These are phyloP conservation scores for Astragalus glycyphyllos DNA, from an alignment of 306 rosid species.

Conservation along the genomic window DNA sequence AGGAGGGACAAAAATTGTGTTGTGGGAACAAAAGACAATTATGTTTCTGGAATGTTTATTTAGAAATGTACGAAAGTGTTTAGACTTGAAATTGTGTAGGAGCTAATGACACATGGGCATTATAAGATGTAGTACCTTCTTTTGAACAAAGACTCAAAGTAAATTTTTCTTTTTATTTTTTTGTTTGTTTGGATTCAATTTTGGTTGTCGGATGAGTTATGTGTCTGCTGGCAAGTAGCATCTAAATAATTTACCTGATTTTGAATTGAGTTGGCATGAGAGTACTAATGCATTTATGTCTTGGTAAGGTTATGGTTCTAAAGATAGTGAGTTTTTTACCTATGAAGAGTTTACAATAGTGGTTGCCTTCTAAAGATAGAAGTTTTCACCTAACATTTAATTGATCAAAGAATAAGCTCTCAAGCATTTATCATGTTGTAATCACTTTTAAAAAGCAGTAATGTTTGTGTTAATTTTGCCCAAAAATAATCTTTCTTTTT, in stretches of 20 bases:
- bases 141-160: background rate
- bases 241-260: background rate
- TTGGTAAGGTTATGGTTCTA: background rate
- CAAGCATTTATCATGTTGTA: too few relatives aligned
- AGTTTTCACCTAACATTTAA: conserved; percentile 13
- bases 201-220: background rate
- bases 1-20: conserved; percentile 20
- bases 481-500: too few relatives aligned
- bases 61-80: too few relatives aligned
- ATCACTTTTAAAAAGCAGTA: too few relatives aligned
- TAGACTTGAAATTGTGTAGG: too few relatives aligned
- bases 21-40: conserved; percentile 21
- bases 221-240: background rate
- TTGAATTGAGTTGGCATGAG: background rate
- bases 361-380: background rate
- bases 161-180: background rate
- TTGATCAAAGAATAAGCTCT: too few relatives aligned
- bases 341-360: background rate
- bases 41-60: too few relatives aligned
- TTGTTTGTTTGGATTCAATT: background rate
- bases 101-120: too few relatives aligned
- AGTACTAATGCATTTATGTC: background rate
- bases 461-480: too few relatives aligned
- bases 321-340: background rate
- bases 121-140: too few relatives aligned